phyloP scores from a whole-genome alignment of 129 eudicot genomes.

The Escallonia rubra region DNA sequence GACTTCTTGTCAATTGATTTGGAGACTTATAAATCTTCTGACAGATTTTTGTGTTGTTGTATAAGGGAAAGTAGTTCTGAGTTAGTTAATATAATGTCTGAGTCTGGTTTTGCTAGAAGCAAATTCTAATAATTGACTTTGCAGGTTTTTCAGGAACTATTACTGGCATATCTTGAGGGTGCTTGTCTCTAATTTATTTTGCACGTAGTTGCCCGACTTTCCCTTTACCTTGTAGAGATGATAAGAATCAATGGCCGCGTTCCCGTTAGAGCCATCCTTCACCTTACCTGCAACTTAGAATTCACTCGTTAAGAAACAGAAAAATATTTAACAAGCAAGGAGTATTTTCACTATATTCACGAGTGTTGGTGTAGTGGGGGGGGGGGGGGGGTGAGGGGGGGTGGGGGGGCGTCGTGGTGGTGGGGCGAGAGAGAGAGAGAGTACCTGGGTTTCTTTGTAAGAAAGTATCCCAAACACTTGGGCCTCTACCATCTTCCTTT shows the following conservation, averaged over 20 bases:
- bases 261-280: slow-evolving; percentile 32
- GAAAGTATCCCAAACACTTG: slow-evolving; percentile 55
- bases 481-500: slow-evolving; percentile 49
- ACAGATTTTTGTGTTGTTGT: too few relatives aligned
- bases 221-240: slow-evolving; percentile 40
- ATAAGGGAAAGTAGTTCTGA: too few relatives aligned
- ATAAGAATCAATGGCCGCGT: slow-evolving; percentile 39
- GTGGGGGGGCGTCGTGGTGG: too few relatives aligned
- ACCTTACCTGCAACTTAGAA: slow-evolving; percentile 28
- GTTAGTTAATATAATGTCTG: too few relatives aligned
- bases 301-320: not conserved
- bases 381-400: too few relatives aligned
- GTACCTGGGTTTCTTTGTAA: slow-evolving; percentile 41
- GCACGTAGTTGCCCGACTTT: not conserved
- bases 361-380: not conserved
- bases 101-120: not conserved
- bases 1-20: too few relatives aligned
- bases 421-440: not conserved
- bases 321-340: not conserved
- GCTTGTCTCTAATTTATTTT: not conserved
- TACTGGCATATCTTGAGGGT: not conserved
- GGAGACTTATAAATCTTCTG: too few relatives aligned
- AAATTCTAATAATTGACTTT: not conserved
- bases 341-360: not conserved
- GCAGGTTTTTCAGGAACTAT: not conserved